Base-by-base conservation (phyloP, 2,329 filamentous ascomycete species). In the Sporothrix euskadiensis region DNA sequence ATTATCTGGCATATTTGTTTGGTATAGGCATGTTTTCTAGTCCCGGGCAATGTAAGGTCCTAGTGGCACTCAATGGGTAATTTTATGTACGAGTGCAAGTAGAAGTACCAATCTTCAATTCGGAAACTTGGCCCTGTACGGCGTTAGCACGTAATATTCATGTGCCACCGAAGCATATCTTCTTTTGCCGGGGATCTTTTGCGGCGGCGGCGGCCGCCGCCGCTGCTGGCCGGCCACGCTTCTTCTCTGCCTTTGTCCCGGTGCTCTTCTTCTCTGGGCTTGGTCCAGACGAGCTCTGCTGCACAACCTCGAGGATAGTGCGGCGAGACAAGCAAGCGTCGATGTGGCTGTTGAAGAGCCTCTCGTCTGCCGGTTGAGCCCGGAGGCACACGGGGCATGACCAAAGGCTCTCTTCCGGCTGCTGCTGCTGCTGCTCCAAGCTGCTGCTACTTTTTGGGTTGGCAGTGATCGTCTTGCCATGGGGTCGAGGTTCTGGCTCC, bases 271-370 rank as follows among this genome's bases (percentile, higher is more conserved):
- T 77, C 7, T 83, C 80, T 0, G 82, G 80, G 3, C 81, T 82
- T 14, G 61, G 63, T 63, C 77, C 71, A 47, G 78, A 71, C 9
- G 56, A 49, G 26, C 85, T 81, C 72, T 86, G 86, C 73, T 93
- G 90, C 0, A 96, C 90, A 0, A 89, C 91, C 78, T 98, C 93
- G 63, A 91, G 91, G 78, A 99, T 98, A 0, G 94, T 93, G 78
- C 92, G 89, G 72, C 91, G 87, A 0, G 94, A 98, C 1, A 99
- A 86, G 80, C 96, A 99, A 9, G 92, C 88, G 80, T 99, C 96
- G 70, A 99, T 94, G 79, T 99, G 96, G 73, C 92, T 89, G 77
- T 99, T 99, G 82, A 98, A 97, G 0, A 83, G 84, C 63, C 86
- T 86, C 80, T 98, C 94, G 69, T 95, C 87, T 0, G 94, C 88